Evolutionary conservation across 768 basidiomycete genomes (phyloP), one percentile per base, ranked within the genome.

Genomic region (Tulasnella sp.): DNA sequence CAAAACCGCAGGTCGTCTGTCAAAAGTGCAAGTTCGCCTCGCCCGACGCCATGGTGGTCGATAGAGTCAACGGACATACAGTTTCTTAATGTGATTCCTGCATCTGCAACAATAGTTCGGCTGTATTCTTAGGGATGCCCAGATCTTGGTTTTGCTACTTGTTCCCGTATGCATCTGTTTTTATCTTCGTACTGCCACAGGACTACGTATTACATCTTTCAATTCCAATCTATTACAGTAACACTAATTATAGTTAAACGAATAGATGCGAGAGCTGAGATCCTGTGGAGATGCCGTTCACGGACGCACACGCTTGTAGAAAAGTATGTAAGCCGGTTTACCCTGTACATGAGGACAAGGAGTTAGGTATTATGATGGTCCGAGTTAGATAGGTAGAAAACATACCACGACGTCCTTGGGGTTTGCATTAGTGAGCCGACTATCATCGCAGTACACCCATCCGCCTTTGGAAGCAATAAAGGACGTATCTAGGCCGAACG

Each of bases 401-500:
- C 87, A 64, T 66, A 93, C 90, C 53, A 91, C 85, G 4, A 96
- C 86, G 68, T 92, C 85, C 66, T 80, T 85, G 49, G 83, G 74
- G 53, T 89, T 82, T 27, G 81, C 82, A 45, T 77, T 67, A 50
- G 81, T 81, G 61, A 97, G 78, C 65, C 86, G 87, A 66, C 92
- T 92, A 69, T 98, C 94, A 66, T 96, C 92, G 68, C 92, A 93
- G 66, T 89, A 89, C 68, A 84, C 73, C 96, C 96, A 99, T 38
- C 87, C 83, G 31, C 87, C 85, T 54, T 84, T 77, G 15, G 87
- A 90, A 34, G 88, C 80, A 53, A 99, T 82, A 66, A 83, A 92
- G 19, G 96, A 92, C 48, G 94, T 98, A 70, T 98, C 94, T 96
- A 65, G 3, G 27, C 41, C 52, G 53, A 45, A 21, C 22, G 22